A percentile compares a stretch with the other conserved stretches of the same genome.
Evolutionary conservation across 768 basidiomycete genomes (phyloP).

Genomic region (Boletus sp.): DNA sequence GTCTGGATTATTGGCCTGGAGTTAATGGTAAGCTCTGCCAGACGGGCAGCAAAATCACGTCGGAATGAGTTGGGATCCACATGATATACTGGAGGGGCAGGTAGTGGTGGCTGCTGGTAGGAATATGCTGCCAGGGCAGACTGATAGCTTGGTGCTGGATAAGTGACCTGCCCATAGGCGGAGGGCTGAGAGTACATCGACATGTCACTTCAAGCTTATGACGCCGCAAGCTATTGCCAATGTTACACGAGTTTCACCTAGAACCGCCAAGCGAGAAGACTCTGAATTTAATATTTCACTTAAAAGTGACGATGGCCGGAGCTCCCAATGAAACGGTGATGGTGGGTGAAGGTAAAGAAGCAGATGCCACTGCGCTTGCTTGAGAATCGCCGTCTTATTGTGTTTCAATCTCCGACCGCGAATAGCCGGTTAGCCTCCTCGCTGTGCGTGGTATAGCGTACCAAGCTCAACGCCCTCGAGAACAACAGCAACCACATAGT

Average conservation of each 20-base stretch:
- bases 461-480: constrained; percentile 25
- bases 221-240: constrained; percentile 30
- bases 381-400: constrained; percentile 26
- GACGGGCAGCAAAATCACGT: constrained; percentile 70
- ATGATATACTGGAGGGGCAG: constrained; percentile 42
- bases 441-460: not conserved
- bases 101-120: constrained; percentile 46
- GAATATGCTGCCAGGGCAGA: constrained; percentile 44
- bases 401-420: constrained; percentile 38
- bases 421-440: constrained; percentile 21
- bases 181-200: constrained; percentile 63
- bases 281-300: constrained; percentile 49
- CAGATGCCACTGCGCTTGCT: constrained; percentile 19
- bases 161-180: constrained; percentile 56
- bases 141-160: constrained; percentile 48
- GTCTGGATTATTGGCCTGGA: constrained; percentile 93
- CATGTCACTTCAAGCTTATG: constrained; percentile 48
- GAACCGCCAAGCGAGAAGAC: constrained; percentile 29
- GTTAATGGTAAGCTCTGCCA: constrained; percentile 86
- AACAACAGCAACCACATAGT: constrained; percentile 28
- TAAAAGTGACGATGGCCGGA: constrained; percentile 43
- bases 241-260: constrained; percentile 35
- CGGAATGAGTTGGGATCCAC: constrained; percentile 73
- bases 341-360: constrained; percentile 48
- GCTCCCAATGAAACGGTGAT: constrained; percentile 41